Percentiles rank a stretch among this genome's conserved stretches.
Evolutionary conservation across 2,329 filamentous ascomycete species (phyloP).

Genomic region (Davidsoniella eucalypti): DNA sequence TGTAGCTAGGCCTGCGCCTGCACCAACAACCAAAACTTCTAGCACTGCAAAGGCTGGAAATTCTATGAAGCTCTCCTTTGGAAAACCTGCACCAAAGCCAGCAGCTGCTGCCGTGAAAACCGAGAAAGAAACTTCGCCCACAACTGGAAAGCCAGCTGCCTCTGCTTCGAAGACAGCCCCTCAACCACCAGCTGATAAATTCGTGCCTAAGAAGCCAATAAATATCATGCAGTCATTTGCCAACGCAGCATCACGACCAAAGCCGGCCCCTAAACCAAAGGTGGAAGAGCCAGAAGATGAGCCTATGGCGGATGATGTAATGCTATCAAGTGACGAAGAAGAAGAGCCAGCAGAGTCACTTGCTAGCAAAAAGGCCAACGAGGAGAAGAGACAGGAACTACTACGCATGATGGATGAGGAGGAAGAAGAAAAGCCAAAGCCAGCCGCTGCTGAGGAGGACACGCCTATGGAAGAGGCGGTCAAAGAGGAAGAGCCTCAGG

Average conservation of each 20-base stretch:
- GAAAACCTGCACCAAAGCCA: background rate
- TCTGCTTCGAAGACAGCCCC: background rate
- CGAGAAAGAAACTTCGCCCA: background rate
- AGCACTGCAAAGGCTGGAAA: background rate
- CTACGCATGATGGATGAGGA: slow-evolving; percentile 26
- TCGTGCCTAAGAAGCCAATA: slow-evolving; percentile 20
- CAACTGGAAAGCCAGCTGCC: background rate
- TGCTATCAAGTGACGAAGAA: slow-evolving; percentile 25
- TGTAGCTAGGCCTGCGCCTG: background rate
- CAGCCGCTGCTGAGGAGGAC: slow-evolving; percentile 19
- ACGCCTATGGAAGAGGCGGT: slow-evolving; percentile 26
- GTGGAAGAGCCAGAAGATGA: background rate
- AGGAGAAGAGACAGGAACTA: slow-evolving; percentile 23
- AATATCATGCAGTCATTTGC: slow-evolving; percentile 69
- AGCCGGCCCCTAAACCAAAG: slow-evolving; percentile 19
- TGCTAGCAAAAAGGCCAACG: slow-evolving; percentile 16
- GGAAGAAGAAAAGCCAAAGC: slow-evolving; percentile 38
- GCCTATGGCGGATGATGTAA: slow-evolving; percentile 17
- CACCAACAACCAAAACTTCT: background rate
- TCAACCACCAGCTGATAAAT: slow-evolving; percentile 15
- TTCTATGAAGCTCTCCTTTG: slow-evolving; percentile 1
- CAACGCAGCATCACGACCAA: slow-evolving; percentile 37
- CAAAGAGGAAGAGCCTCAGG: slow-evolving; percentile 27
- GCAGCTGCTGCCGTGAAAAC: background rate
- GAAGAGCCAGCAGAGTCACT: slow-evolving; percentile 18